Base-by-base conservation (phyloP, 2,329 filamentous ascomycete species). In the Fusarium globosum region DNA sequence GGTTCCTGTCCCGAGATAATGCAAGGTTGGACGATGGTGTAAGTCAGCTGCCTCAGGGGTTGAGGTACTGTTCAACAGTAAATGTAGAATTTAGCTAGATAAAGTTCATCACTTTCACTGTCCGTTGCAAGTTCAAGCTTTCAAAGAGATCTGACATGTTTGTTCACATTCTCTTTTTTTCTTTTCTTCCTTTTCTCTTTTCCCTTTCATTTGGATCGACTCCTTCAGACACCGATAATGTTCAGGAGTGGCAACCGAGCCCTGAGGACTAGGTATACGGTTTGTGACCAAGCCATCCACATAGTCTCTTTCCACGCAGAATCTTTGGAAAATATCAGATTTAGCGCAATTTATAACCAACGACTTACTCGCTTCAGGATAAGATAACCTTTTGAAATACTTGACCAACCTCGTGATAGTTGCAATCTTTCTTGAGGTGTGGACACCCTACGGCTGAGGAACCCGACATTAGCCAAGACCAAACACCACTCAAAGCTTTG, bases 1-100 rank as follows among this genome's bases (percentile, higher is more conserved):
- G 58, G 43, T 71, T 58, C 46, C 20, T 60, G 16, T 60, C 21
- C 66, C 66, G 58, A 71, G 41, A 33, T 57, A 26, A 35, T 49
- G 56, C 15, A 35, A 38, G 38, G 36, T 42, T 49, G 20, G 38
- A 15, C 26, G 4, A 8, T 41, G 26, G 38, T 72, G 35, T 72
- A 69, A 69, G 64, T 57, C 43, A 46, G 18, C n/a, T 46, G n/a
- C 15, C 14, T 30, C 39, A 39, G 33, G 18, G 14, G 20, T 18
- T 18, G 8, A 53, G 38, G 23, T 35, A 28, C 16, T 43, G 10
- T 26, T 55, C 15, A 41, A 41, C 20, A 28, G 51, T 41, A 28
- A n/a, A 21, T 14, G 30, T 14, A 38, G 51, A 16, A 41, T 18
- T 39, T 39, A n/a, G 35, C 12, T 18, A 41, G 12, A 36, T 20